Base-by-base conservation (phyloP, 805 yeast genomes). In the Lipomyces yamadae region DNA sequence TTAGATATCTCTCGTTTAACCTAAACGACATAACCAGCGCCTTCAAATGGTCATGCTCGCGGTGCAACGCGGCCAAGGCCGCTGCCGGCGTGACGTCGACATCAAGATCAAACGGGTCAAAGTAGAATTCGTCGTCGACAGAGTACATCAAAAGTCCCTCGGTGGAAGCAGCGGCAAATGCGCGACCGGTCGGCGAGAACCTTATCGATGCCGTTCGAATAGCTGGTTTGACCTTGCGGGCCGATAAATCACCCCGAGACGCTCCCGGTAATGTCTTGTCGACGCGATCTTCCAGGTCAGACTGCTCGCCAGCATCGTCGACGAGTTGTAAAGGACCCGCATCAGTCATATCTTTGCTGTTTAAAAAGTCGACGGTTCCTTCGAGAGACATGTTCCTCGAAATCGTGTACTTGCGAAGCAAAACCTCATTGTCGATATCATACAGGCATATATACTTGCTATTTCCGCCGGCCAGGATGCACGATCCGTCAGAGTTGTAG, bases 31-130 rank as follows among this genome's bases (percentile, higher is more conserved):
- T 92, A 13, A 93, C 90, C 65, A 94, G 78, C 0, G 98, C 94
- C 53, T 85, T 85, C 72, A 93, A 80, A 76, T 86, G 91, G 35
- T 70, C 72, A 53, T 82, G 79, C 64, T 80, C 81, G 60, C 86
- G 88, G 6, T 79, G 71, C 54, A 93, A 79, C 5, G 86, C 84
- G 63, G 86, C 88, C 42, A 86, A 65, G 0, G 92, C 88, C 4
- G 90, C 80, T 57, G 86, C 90, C 0, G 97, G 96, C 0, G 99
- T 95, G 35, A 94, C 86, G 73, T 95, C 98, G 58, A 92, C 81
- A 76, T 94, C 98, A 75, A 95, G 83, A 77, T 95, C 98, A 76
- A 91, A 91, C 42, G 99, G 99, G 81, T 95, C 99, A 76, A 95
- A 95, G 35, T 88, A 80, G 60, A 88, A 78, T 10, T 85, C 80